Base-by-base conservation (phyloP, 83 land plant species). In the Picea abies region DNA sequence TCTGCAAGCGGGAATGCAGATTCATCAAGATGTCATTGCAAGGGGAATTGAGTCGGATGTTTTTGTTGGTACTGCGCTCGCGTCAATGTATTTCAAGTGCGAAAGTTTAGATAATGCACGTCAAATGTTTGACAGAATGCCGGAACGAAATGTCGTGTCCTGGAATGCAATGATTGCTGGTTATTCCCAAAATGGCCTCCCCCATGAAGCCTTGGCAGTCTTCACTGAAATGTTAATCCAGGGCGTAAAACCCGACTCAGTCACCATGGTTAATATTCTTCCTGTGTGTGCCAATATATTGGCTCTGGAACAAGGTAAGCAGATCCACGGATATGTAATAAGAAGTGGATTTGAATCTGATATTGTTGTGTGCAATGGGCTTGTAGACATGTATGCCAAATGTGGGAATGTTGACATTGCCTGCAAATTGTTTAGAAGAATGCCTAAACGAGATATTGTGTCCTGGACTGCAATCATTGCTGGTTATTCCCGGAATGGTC, bases 161-260 rank as follows among this genome's bases (percentile, higher is more conserved):
- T 85, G 86, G 86, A 81, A 81, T 81, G 83, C 86, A 3, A 80
- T 84, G 79, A 84, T 84, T 9, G 67, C 79, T 73, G 79, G 86
- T 62, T 84, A 84, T 41, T 79, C 83, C 3, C 83, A 85, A 62
- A 81, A 77, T 66, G 81, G 86, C 0, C 76, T 26, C 2, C 80
- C 83, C 64, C 81, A 60, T 39, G 80, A 81, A 39, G 86, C 86
- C 3, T 17, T 81, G 64, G 75, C 20, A 56, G 19, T 81, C 68
- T 85, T 85, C 65, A 65, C 56, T 16, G 20, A 44, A 44, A 81
- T 85, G 86, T n/a, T 26, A 25, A 69, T 70, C 29, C 62, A 20
- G 20, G 60, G 52, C 49, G 16, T 14, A 17, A 17, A 8, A 19
- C 85, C 82, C 12, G 78, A 84, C 39, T 81, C 69, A 67, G 70